Evolutionary conservation across 2,329 filamentous ascomycete species (phyloP), one percentile per base, ranked within the genome.

Genomic region (Stachybotrys chartarum): DNA sequence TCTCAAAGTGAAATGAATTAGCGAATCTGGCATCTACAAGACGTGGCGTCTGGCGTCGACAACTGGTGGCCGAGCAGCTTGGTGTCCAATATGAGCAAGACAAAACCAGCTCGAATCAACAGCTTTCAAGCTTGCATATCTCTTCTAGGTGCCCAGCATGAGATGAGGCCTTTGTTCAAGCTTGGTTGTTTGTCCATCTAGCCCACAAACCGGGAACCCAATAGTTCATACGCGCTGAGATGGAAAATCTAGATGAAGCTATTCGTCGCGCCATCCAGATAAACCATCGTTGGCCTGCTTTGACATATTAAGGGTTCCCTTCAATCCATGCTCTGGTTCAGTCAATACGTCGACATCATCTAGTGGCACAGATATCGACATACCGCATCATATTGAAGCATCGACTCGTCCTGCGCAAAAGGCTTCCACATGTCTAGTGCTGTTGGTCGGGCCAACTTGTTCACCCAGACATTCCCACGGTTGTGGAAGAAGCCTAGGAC

Each of bases 391-490:
- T 42, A 2, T 42, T 42, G 35, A 10, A 10, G 35, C 24, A 42
- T 42, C 35, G 10, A 42, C 35, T 42, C 35, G 35, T 10, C 35
- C 8, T 3, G 35, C 35, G 8, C 35, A 10, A 24, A 24, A 24
- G 24, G 8, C 35, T 63, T 55, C 63, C 66, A 70, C 57, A 64
- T 60, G 12, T 68, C 64, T 10, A 70, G 54, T 12, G 66, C 64
- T 10, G 59, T 64, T 7, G 32, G 59, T 16, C 63, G 62, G 7
- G n/a, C 17, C n/a, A 16, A 8, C 17, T 54, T 49, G 11, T 60
- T 63, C 32, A 68, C 48, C 60, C 61, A 63, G 1, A 58, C 55
- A 49, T 65, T 64, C 7, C 50, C 51, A 6, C 46, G 57, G 14
- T 50, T 50, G n/a, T 30, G 42, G 46, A 68, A 65, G 6, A 69